These are phyloP conservation scores for Lyophyllum semitale DNA, from an alignment of 768 basidiomycete species.

Conservation along the genomic window DNA sequence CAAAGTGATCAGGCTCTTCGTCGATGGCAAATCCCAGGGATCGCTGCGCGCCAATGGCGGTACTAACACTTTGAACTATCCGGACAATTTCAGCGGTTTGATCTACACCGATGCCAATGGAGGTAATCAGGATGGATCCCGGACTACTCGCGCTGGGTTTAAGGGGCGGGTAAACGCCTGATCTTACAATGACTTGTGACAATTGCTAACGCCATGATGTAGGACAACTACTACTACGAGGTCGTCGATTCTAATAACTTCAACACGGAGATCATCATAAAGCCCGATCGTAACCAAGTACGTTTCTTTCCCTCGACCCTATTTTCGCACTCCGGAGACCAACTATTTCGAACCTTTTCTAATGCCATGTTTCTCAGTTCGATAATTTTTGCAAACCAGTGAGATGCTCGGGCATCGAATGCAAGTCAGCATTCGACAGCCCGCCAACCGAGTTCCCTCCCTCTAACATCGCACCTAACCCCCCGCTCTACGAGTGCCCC, in stretches of 20 bases:
- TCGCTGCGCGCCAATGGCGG: neutral
- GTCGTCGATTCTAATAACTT: too few species aligned
- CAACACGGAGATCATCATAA: too few species aligned
- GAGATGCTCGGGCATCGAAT: neutral
- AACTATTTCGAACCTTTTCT: too few species aligned
- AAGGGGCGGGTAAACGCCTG: neutral
- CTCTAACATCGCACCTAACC: neutral
- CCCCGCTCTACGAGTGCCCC: neutral
- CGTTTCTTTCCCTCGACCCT: too few species aligned
- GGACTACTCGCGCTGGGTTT: neutral
- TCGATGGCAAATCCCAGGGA: neutral
- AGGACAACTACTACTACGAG: neutral
- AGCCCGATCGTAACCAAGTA: too few species aligned
- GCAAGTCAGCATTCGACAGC: neutral
- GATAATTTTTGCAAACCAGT: neutral
- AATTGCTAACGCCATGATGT: neutral
- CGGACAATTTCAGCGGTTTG: neutral
- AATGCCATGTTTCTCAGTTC: neutral
- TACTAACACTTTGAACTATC: neutral
- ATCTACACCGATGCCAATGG: neutral
- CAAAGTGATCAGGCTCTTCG: neutral
- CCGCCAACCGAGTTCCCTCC: neutral
- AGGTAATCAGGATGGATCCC: neutral
- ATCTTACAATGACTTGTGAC: neutral
- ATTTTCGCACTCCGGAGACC: too few species aligned